Conservation (phyloP, 495 filamentous ascomycete genomes). For the Talaromyces thailandensis region DNA sequence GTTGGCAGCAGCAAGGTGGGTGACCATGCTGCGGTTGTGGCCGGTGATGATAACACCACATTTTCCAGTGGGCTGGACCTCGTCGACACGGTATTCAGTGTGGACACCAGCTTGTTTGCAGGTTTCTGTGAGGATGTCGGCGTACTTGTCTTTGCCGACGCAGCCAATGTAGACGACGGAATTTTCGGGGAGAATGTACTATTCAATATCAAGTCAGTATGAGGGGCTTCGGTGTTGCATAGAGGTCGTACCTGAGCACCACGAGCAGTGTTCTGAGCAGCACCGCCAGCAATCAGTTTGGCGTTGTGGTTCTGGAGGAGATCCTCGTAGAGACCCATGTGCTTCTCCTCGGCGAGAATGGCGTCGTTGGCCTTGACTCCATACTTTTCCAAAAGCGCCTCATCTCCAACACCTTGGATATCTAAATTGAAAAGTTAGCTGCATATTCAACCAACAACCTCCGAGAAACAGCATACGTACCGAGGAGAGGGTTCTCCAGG, state of each 20-base stretch:
- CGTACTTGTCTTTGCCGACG: conserved; percentile 86
- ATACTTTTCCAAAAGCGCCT: conserved; percentile 82
- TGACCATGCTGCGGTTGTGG: conserved; percentile 86
- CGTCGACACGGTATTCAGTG: conserved; percentile 88
- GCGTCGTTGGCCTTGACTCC: conserved; percentile 91
- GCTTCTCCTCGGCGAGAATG: conserved; percentile 89
- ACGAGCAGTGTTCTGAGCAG: conserved; percentile 95
- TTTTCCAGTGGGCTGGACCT: conserved; percentile 72
- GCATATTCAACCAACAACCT: conserved; percentile 5
- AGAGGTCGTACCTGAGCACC: conserved; percentile 61
- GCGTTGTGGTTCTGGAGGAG: conserved; percentile 77
- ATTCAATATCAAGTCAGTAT: conserved; percentile 8
- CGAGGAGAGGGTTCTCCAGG: conserved; percentile 93
- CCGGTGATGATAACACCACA: conserved; percentile 97
- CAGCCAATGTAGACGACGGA: conserved; percentile 89
- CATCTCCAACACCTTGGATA: conserved; percentile 82
- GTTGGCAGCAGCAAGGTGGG: conserved; percentile 92
- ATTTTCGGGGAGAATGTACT: conserved; percentile 85
- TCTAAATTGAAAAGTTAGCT: conserved; percentile 41
- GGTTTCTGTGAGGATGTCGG: conserved; percentile 71
- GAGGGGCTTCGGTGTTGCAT: neutral
- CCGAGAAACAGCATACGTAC: conserved; percentile 37
- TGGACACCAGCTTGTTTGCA: conserved; percentile 74
- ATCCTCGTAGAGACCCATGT: conserved; percentile 84
- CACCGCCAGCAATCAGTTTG: conserved; percentile 92